Evolutionary conservation across 1,284 basidiomycete genomes (phyloP).

Genomic region (Moniliella sp.): DNA sequence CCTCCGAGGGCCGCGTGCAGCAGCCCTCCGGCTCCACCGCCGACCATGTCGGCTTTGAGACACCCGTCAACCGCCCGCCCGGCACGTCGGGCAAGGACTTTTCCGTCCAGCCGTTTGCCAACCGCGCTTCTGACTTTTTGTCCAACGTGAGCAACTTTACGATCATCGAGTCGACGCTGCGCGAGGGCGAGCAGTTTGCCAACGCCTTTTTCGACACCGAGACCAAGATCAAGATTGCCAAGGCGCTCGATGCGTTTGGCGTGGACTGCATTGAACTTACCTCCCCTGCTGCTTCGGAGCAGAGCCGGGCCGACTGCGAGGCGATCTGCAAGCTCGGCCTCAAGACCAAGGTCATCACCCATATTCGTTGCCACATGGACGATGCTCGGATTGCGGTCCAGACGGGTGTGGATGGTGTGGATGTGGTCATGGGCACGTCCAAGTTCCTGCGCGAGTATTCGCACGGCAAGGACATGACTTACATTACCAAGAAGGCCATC

Average conservation of each 20-base stretch:
- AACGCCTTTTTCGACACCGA: constrained; percentile 98
- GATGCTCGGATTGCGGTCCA: constrained; percentile 95
- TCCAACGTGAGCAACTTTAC: constrained; percentile 35
- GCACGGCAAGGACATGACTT: constrained; percentile 98
- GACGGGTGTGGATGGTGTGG: constrained; percentile 89
- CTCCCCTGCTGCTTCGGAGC: constrained; percentile 88
- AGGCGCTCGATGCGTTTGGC: constrained; percentile 44
- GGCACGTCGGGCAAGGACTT: too few species aligned
- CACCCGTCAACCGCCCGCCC: too few species aligned
- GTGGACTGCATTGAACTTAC: constrained; percentile 99
- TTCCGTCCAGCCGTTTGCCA: too few species aligned
- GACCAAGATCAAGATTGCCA: constrained; percentile 98
- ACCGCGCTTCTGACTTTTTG: too few species aligned
- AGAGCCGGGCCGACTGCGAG: constrained; percentile 82
- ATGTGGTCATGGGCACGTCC: constrained; percentile 95
- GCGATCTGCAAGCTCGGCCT: constrained; percentile 97
- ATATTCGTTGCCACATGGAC: constrained; percentile 99
- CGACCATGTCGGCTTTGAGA: too few species aligned
- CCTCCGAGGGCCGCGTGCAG: too few species aligned
- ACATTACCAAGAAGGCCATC: constrained; percentile 90
- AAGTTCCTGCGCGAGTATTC: constrained; percentile 98
- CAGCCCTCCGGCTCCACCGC: too few species aligned
- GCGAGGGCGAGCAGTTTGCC: constrained; percentile 95
- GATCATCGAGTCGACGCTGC: constrained; percentile 86
- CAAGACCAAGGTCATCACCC: constrained; percentile 89